These are phyloP conservation scores for Botryotinia convoluta DNA, from an alignment of 2,329 filamentous ascomycete species.

Conservation along the genomic window DNA sequence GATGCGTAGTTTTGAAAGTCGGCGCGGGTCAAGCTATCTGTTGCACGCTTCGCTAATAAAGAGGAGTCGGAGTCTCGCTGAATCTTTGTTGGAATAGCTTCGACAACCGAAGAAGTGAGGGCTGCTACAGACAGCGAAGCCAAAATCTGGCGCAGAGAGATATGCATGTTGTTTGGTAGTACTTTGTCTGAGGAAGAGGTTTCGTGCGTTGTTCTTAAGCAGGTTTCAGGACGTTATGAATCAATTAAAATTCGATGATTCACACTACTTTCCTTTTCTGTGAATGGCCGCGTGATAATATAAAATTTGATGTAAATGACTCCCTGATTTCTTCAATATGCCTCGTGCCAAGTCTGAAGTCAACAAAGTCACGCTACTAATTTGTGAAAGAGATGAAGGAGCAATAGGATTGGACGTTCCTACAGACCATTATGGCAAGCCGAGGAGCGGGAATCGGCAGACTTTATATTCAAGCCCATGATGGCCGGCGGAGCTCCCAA, in stretches of 20 bases:
- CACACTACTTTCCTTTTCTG: neutral
- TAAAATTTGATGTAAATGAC: neutral
- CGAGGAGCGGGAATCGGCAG: neutral
- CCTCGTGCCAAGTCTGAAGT: neutral
- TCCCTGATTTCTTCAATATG: neutral
- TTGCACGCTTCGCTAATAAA: neutral
- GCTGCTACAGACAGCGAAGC: neutral
- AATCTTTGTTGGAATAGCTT: neutral
- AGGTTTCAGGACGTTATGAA: neutral
- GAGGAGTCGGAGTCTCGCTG: neutral
- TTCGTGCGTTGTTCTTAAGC: neutral
- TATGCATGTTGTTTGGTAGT: slow-evolving; percentile 1
- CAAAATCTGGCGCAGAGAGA: neutral
- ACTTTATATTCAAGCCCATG: slow-evolving; percentile 5
- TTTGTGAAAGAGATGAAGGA: neutral
- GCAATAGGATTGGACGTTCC: neutral
- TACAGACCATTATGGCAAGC: neutral
- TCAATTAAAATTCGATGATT: neutral
- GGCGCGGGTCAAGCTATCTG: neutral
- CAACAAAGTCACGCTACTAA: neutral
- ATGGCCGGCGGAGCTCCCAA: neutral
- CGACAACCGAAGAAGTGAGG: neutral
- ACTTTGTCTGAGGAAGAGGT: neutral
- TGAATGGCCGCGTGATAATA: neutral
- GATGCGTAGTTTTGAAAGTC: slow-evolving; percentile 17